Evolutionary conservation across 768 basidiomycete species (phyloP).

Genomic region (Kwoniella sp.): DNA sequence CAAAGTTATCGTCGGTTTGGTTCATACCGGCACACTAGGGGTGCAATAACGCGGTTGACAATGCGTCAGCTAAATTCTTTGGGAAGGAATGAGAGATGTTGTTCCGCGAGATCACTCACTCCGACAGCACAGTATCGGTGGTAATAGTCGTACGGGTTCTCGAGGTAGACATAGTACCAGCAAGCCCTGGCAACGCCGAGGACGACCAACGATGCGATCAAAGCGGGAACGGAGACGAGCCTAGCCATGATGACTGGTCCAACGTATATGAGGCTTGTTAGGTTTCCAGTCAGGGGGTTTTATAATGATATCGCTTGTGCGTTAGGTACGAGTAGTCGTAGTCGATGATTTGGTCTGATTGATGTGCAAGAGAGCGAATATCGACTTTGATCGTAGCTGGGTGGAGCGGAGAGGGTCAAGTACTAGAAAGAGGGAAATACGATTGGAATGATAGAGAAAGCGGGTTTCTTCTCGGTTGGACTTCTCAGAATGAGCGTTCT

Average conservation of each 20-base stretch:
- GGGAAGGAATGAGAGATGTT: no score
- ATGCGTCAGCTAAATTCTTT: not conserved
- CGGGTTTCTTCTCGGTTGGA: not conserved
- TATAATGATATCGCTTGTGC: not conserved
- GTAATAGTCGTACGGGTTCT: conserved; percentile 29
- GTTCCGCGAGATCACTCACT: conserved; percentile 22
- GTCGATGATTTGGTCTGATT: not conserved
- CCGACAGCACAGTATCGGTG: conserved; percentile 22
- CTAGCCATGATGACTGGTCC: conserved; percentile 19
- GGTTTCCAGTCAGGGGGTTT: not conserved
- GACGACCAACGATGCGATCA: conserved; percentile 24
- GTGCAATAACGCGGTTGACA: not conserved
- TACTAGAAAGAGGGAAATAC: not conserved
- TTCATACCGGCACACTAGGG: conserved; percentile 15
- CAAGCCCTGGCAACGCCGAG: conserved; percentile 34
- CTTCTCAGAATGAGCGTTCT: not conserved
- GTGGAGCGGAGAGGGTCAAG: not conserved
- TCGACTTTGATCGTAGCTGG: not conserved
- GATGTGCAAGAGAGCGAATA: not conserved
- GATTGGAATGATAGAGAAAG: conserved; percentile 4
- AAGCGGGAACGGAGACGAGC: conserved; percentile 19
- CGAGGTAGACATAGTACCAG: conserved; percentile 34
- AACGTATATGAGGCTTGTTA: not conserved
- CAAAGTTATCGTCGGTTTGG: conserved; percentile 20
- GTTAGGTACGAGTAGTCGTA: not conserved